Percentiles rank a stretch among this genome's conserved stretches.
Evolutionary conservation across 2,329 filamentous ascomycete species (phyloP).

Genomic region (Arthrocladium fulminans): DNA sequence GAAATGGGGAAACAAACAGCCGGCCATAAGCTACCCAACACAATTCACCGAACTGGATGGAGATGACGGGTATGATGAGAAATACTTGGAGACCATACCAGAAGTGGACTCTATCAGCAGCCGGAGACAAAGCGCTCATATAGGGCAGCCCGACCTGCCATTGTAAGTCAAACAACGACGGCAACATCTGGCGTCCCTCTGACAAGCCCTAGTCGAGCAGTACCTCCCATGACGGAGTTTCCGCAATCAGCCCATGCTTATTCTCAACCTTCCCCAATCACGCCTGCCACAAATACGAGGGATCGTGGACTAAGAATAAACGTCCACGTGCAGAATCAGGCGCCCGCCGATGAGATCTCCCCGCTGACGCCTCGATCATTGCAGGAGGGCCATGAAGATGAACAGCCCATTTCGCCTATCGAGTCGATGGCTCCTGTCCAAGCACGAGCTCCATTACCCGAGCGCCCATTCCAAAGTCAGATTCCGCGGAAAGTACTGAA

Average conservation of each 20-base stretch:
- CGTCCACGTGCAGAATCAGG: neutral
- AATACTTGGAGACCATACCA: slow-evolving; percentile 33
- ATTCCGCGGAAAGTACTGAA: slow-evolving; percentile 22
- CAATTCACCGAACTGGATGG: slow-evolving; percentile 10
- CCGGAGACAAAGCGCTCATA: slow-evolving; percentile 22
- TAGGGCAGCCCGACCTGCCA: slow-evolving; percentile 31
- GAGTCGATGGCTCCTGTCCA: slow-evolving; percentile 25
- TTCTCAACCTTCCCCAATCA: slow-evolving; percentile 37
- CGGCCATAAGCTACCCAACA: slow-evolving; percentile 7
- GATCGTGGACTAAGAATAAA: slow-evolving; percentile 12
- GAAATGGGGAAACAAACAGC: slow-evolving; percentile 9
- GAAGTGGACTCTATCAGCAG: slow-evolving; percentile 28
- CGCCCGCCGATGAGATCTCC: slow-evolving; percentile 15
- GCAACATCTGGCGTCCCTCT: slow-evolving; percentile 13
- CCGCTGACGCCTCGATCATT: slow-evolving; percentile 23
- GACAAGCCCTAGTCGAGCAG: slow-evolving; percentile 15
- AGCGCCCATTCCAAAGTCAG: slow-evolving; percentile 13
- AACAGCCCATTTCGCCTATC: slow-evolving; percentile 24
- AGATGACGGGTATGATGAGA: slow-evolving; percentile 29
- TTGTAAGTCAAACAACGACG: slow-evolving; percentile 28
- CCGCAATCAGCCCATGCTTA: slow-evolving; percentile 46
- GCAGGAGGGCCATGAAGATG: slow-evolving; percentile 16
- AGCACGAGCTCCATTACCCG: slow-evolving; percentile 14
- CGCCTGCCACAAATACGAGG: slow-evolving; percentile 8
- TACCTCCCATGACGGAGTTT: slow-evolving; percentile 16